Conservation (phyloP, 192 early-diverging fungal species). For the Chytriomyces hyalinus region DNA sequence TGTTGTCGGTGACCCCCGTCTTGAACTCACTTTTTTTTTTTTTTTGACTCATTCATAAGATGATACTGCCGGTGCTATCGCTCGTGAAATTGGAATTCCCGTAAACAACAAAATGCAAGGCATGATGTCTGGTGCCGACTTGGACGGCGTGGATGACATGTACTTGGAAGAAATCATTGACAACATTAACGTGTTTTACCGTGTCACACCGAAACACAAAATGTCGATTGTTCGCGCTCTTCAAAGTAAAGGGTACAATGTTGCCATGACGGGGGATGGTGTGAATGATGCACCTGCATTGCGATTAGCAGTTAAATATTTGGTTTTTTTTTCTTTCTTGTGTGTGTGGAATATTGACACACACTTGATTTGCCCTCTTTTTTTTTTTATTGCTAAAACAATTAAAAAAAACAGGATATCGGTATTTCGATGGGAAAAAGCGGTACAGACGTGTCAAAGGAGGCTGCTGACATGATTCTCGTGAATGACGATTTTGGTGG, state of each 20-base stretch:
- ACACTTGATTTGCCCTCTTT: too few relatives aligned
- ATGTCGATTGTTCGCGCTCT: slow-evolving; percentile 87
- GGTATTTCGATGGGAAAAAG: slow-evolving; percentile 96
- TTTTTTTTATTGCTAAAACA: neutral
- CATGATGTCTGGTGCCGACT: slow-evolving; percentile 51
- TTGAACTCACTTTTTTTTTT: neutral
- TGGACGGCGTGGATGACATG: slow-evolving; percentile 46
- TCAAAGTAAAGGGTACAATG: slow-evolving; percentile 83
- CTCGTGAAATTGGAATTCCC: slow-evolving; percentile 82
- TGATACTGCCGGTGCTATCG: slow-evolving; percentile 89
- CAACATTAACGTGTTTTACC: slow-evolving; percentile 65
- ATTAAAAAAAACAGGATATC: slow-evolving; percentile 66
- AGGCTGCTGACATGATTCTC: slow-evolving; percentile 96
- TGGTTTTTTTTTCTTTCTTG: slow-evolving; percentile 1
- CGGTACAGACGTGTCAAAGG: slow-evolving; percentile 95
- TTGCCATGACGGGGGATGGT: slow-evolving; percentile 97
- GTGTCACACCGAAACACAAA: slow-evolving; percentile 84
- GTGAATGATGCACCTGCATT: slow-evolving; percentile 96
- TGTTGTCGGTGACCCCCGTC: slow-evolving; percentile 5
- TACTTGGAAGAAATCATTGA: slow-evolving; percentile 47
- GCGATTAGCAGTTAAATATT: slow-evolving; percentile 62
- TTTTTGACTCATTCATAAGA: slow-evolving; percentile 44
- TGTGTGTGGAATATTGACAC: neutral
- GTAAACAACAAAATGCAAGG: slow-evolving; percentile 27
- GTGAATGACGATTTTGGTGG: slow-evolving; percentile 89